These are phyloP conservation scores for Xylariaceae sp. DNA, from an alignment of 2,329 filamentous ascomycete genomes.

Conservation along the genomic window DNA sequence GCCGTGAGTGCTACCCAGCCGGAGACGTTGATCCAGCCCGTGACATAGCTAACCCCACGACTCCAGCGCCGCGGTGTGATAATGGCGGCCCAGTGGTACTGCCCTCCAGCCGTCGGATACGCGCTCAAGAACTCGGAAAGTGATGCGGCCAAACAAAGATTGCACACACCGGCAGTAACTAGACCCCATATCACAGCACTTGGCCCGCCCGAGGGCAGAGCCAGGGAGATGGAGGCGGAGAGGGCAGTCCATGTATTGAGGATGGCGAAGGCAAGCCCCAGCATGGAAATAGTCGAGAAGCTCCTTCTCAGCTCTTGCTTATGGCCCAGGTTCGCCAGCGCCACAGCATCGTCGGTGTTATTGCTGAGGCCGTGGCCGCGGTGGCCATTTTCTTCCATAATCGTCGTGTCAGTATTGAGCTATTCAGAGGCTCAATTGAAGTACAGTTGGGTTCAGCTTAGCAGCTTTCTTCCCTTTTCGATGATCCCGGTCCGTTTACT, in stretches of 20 bases:
- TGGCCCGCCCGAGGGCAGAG: conserved; percentile 73
- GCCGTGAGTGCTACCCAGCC: conserved; percentile 75
- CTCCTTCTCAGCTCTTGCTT: conserved; percentile 58
- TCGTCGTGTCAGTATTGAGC: too few relatives aligned
- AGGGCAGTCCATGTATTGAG: conserved; percentile 60
- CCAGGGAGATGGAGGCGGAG: conserved; percentile 54
- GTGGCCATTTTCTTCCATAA: conserved; percentile 14
- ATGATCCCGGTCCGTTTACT: too few relatives aligned
- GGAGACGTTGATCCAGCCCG: conserved; percentile 76
- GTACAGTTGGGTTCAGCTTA: too few relatives aligned
- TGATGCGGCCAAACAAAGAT: conserved; percentile 71
- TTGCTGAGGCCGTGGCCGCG: conserved; percentile 5
- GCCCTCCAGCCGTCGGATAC: conserved; percentile 64
- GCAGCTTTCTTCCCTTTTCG: too few relatives aligned
- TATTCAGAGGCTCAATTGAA: too few relatives aligned
- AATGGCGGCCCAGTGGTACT: conserved; percentile 76
- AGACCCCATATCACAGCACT: conserved; percentile 77
- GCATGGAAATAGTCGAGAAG: conserved; percentile 56
- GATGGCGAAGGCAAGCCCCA: conserved; percentile 52
- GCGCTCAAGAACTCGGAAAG: conserved; percentile 75
- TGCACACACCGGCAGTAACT: conserved; percentile 69
- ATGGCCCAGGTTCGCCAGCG: conserved; percentile 54
- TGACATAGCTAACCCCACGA: conserved; percentile 70
- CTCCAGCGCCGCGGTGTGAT: conserved; percentile 67
- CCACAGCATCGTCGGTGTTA: conserved; percentile 38